Base-by-base conservation (phyloP, 1,139 yeast species). In the Pichia sp. region DNA sequence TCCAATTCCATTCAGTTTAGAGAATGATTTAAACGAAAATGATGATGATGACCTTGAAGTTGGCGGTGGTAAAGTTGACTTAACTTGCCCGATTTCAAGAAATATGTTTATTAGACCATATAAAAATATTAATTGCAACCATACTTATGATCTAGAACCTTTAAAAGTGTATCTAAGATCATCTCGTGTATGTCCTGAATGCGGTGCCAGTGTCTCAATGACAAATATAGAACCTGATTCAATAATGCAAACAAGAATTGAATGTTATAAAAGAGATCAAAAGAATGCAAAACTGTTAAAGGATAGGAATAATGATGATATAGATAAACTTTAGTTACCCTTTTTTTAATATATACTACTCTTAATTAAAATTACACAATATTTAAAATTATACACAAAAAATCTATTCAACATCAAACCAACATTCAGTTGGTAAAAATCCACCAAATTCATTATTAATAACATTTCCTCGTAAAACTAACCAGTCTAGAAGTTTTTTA, bases 31-130 rank as follows among this genome's bases (percentile, higher is more conserved):
- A 36, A 47, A 46, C 26, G 57, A 51, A 6, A 59, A 55, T n/a
- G 57, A 55, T 9, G 65, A 59, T 1, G 74, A 67, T 25, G 68
- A 80, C 22, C 47, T 82, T 35, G 74, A 71, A 37, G 72, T 82
- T 5, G 76, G 76, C 3, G 94, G 92, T 42, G 92, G 92, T 33
- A 75, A 67, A 42, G 67, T 84, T 22, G 77, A 80, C 37, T 60
- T 84, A 45, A 71, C 69, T 35, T 87, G 87, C 59, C 90, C 92
- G 0, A 67, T 83, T 11, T 76, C 87, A 0, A 61, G 74, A 50
- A 67, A 71, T 46, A 61, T 65, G 35, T 81, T 74, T 58, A 65
- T 59, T 28, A 63, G 64, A 3, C 92, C 94, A 1, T 67, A 76
- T 54, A 70, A 66, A 26, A 76, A 83, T 5, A 63, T 56, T 30